These are phyloP conservation scores for Shiraia bambusicola DNA, from an alignment of 2,329 filamentous ascomycete species.

Conservation along the genomic window DNA sequence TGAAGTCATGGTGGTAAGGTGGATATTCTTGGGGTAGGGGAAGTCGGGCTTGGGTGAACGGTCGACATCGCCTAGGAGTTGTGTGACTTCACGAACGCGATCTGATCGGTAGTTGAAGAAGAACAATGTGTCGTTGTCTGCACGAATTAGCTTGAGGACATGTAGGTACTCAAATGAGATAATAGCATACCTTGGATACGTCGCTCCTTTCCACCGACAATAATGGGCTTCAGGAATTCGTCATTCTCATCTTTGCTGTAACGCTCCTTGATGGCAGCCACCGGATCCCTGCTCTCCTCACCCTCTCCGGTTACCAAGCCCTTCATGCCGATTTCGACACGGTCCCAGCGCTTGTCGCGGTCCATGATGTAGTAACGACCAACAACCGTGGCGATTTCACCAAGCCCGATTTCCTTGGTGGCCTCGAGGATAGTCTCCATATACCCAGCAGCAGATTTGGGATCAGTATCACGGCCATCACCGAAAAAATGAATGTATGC, in stretches of 20 bases:
- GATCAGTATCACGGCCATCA: conserved; percentile 95
- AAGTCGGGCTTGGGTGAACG: conserved; percentile 89
- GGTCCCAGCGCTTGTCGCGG: conserved; percentile 98
- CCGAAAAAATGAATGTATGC: conserved; percentile 99
- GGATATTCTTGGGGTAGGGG: conserved; percentile 84
- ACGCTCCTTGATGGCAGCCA: conserved; percentile 81
- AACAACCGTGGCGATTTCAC: conserved; percentile 88
- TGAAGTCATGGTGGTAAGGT: conserved; percentile 93
- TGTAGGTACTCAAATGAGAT: conserved; percentile 25
- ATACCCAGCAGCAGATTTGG: conserved; percentile 86
- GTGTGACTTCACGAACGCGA: conserved; percentile 92
- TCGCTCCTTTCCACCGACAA: conserved; percentile 81
- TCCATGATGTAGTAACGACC: conserved; percentile 99
- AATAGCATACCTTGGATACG: conserved; percentile 73
- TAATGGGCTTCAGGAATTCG: conserved; percentile 98
- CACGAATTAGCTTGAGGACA: conserved; percentile 29
- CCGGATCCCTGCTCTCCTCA: conserved; percentile 78
- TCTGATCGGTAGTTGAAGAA: conserved; percentile 99
- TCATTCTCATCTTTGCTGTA: conserved; percentile 89
- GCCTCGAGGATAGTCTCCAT: conserved; percentile 82
- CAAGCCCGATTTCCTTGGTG: conserved; percentile 79
- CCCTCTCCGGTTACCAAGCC: conserved; percentile 84
- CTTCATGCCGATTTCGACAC: conserved; percentile 86
- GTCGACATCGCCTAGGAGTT: conserved; percentile 89
- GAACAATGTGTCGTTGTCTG: conserved; percentile 91